Evolutionary conservation across 1,284 basidiomycete genomes (phyloP).

Genomic region (Malassezia restricta): DNA sequence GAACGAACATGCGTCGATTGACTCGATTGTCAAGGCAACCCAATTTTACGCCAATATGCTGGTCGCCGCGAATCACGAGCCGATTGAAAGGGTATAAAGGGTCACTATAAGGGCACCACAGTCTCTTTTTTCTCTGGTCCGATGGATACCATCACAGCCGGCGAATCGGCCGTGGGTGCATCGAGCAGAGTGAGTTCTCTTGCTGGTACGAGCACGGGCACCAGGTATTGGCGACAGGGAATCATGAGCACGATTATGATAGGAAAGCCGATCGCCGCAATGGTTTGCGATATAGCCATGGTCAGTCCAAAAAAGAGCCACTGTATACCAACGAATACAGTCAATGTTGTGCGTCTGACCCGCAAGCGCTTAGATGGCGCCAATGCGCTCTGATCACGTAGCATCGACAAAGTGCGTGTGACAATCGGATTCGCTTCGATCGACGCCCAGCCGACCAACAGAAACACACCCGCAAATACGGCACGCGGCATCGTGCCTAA

Average conservation of each 20-base stretch:
- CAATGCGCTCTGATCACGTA: conserved; percentile 55
- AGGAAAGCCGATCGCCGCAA: conserved; percentile 67
- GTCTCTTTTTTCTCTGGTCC: conserved; percentile 22
- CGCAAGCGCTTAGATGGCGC: conserved; percentile 53
- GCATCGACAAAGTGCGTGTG: conserved; percentile 65
- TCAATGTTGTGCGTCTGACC: conserved; percentile 63
- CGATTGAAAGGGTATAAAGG: conserved; percentile 1
- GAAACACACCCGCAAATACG: conserved; percentile 42
- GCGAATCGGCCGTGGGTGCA: conserved; percentile 61
- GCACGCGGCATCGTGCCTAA: conserved; percentile 40
- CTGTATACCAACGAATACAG: conserved; percentile 68
- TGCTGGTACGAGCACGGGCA: conserved; percentile 65
- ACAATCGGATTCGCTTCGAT: conserved; percentile 74
- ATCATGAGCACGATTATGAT: conserved; percentile 75
- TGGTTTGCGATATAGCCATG: conserved; percentile 82
- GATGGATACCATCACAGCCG: conserved; percentile 34
- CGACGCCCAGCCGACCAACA: conserved; percentile 50
- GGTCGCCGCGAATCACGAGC: conserved; percentile 47
- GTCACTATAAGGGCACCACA: background rate
- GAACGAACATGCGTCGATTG: conserved; percentile 51
- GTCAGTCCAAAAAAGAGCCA: conserved; percentile 76
- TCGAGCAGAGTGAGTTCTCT: conserved; percentile 76
- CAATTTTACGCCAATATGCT: conserved; percentile 51
- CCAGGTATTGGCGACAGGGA: conserved; percentile 62
- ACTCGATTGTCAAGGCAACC: conserved; percentile 48